Evolutionary conservation across 352 stramenopile genomes (phyloP).

Genomic region (Phytophthora cajani): DNA sequence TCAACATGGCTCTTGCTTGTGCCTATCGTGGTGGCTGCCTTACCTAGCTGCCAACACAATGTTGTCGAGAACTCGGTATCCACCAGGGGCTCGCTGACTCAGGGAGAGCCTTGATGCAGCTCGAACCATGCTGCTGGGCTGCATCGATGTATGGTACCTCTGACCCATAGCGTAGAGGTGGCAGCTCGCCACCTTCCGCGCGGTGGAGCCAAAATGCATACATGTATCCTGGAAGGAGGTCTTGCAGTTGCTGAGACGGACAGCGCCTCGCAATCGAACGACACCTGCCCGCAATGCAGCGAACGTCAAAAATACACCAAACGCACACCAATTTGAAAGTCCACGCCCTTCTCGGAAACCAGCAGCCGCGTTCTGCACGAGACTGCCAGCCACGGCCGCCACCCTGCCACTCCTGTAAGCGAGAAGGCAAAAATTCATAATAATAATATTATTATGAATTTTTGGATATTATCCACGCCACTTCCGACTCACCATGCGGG

Average conservation of each 20-base stretch:
- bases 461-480: neutral
- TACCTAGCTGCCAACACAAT: neutral
- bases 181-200: neutral
- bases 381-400: too few species aligned
- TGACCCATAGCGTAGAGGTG: neutral
- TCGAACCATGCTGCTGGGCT: neutral
- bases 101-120: neutral
- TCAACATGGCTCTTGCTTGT: neutral
- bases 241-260: neutral
- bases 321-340: slow-evolving; percentile 2
- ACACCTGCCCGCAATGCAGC: slow-evolving; percentile 16
- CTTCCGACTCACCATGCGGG: neutral
- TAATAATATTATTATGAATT: too few species aligned
- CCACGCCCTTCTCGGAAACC: slow-evolving; percentile 1
- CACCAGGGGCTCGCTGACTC: neutral
- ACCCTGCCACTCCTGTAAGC: too few species aligned
- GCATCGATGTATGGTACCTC: neutral
- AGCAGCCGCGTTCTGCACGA: neutral
- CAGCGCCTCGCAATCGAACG: slow-evolving; percentile 17
- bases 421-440: neutral
- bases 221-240: neutral
- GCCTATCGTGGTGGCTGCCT: neutral
- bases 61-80: neutral
- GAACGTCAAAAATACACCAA: slow-evolving; percentile 16
- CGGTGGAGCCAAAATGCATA: neutral